Evolutionary conservation across 768 basidiomycete species (phyloP).

Genomic region (Termitomyces sp.): DNA sequence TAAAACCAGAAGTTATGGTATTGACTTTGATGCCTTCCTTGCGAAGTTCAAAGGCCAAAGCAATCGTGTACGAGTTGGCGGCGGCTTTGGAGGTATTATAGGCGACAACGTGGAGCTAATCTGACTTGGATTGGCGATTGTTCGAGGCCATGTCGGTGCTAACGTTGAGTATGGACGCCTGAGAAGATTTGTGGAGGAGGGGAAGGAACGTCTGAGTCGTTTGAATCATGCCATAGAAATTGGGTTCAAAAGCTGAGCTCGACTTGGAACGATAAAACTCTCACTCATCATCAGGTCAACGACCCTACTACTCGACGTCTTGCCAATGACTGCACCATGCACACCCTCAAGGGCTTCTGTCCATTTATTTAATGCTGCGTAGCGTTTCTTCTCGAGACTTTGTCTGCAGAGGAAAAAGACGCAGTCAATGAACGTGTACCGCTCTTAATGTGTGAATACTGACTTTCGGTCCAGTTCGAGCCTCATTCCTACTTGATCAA

Average conservation of each 20-base stretch:
- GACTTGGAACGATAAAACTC: conserved; percentile 12
- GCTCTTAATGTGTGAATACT: conserved; percentile 24
- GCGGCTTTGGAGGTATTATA: conserved; percentile 77
- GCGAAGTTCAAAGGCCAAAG: conserved; percentile 63
- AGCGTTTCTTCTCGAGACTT: conserved; percentile 85
- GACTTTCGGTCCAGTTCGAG: conserved; percentile 89
- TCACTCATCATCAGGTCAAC: conserved; percentile 31
- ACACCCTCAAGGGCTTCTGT: conserved; percentile 76
- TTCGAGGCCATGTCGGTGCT: conserved; percentile 47
- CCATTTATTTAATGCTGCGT: conserved; percentile 80
- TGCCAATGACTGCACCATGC: conserved; percentile 75
- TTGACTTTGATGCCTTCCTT: conserved; percentile 56
- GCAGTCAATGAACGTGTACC: conserved; percentile 1
- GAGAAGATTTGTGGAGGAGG: conserved; percentile 33
- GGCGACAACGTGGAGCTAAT: conserved; percentile 35
- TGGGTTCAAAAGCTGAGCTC: conserved; percentile 37
- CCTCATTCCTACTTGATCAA: conserved; percentile 94
- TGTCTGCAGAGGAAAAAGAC: conserved; percentile 46
- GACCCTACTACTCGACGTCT: conserved; percentile 49
- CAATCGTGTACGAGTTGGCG: conserved; percentile 57
- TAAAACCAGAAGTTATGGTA: conserved; percentile 60
- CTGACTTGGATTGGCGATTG: conserved; percentile 29
- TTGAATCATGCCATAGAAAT: conserved; percentile 44
- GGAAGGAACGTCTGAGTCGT: conserved; percentile 42
- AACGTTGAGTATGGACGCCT: conserved; percentile 42